Evolutionary conservation across 805 yeast species (phyloP), one percentile per base, ranked within the genome.

Genomic region (Torulaspora quercuum): DNA sequence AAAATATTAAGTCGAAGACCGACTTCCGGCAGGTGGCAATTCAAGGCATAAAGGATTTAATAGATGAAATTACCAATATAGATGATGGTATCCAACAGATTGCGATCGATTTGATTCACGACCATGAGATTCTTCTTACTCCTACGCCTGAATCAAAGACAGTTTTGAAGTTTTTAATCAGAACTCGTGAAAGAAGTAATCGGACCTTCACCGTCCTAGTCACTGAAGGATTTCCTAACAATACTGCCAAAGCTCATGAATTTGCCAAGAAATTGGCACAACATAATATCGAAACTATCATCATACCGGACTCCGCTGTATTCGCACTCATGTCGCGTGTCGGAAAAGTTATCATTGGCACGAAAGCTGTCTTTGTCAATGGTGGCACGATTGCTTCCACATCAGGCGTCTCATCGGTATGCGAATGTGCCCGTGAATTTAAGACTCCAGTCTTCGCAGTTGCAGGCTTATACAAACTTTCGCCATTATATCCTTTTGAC

Each of bases 321-420:
- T 87, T 82, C 62, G 97, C 98, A 0, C 87, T 92, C 30, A 92
- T 92, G 97, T 84, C 96, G 24, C 72, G 96, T 47, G 97, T 92
- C 4, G 96, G 97, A 28, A 94, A 94, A 60, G 98, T 92, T 19
- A 78, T 92, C 41, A 76, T 94, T 36, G 97, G 97, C 24, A 82
- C 97, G 4, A 75, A 84, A 44, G 78, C 95, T 0, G 97, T 92
- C 4, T 83, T 92, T 59, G 95, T 95, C 35, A 92, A 92, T 56
- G 99, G 99, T 42, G 97, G 97, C 7, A 83, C 95, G 48, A 76
- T 87, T 32, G 78, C 95, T 2, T 77, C 82, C 16, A 78, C 95
- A 1, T 75, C 92, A 2, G 99, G 98, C 35, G 95, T 85, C 18
- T 84, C 95, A 18, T 75, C 88, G 32, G 96, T 88, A 7, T 89